These are phyloP conservation scores for Coemansia sp. DNA, from an alignment of 192 early-diverging fungal genomes.

Conservation along the genomic window DNA sequence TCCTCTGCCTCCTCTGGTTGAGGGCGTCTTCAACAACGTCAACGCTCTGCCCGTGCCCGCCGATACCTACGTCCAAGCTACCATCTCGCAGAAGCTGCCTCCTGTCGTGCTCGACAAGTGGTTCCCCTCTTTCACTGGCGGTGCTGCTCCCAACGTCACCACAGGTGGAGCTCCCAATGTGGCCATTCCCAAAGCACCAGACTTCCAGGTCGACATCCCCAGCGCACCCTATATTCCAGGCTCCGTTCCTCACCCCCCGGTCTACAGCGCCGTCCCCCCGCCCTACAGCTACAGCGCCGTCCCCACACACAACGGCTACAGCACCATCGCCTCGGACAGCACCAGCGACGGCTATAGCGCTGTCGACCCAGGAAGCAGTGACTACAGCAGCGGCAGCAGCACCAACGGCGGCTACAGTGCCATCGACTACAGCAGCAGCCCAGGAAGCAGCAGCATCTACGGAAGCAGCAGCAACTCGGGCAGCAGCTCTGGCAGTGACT, in stretches of 20 bases:
- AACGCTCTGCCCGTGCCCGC: constrained; percentile 24
- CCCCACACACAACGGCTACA: not conserved
- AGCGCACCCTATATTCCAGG: not conserved
- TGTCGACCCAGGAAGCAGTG: not conserved
- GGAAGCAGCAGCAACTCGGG: not conserved
- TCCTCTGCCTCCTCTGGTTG: constrained; percentile 32
- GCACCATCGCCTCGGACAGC: not conserved
- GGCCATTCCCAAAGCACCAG: not conserved
- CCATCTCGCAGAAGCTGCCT: constrained; percentile 26
- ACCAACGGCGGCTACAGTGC: no score
- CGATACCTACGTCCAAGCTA: constrained; percentile 32
- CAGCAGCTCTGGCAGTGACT: constrained; percentile 4
- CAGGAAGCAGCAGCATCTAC: not conserved
- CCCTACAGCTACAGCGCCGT: constrained; percentile 27
- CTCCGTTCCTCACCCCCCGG: not conserved
- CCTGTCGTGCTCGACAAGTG: constrained; percentile 43
- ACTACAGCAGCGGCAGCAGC: not conserved
- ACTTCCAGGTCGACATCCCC: not conserved
- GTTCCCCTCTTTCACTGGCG: constrained; percentile 37
- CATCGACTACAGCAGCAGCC: no score
- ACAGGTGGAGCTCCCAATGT: not conserved
- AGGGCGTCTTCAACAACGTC: constrained; percentile 43
- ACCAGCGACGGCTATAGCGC: no score
- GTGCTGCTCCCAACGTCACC: constrained; percentile 5
- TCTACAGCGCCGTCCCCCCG: constrained; percentile 16